Base-by-base conservation (phyloP, 2,329 filamentous ascomycete species). In the Geosmithia putterillii region DNA sequence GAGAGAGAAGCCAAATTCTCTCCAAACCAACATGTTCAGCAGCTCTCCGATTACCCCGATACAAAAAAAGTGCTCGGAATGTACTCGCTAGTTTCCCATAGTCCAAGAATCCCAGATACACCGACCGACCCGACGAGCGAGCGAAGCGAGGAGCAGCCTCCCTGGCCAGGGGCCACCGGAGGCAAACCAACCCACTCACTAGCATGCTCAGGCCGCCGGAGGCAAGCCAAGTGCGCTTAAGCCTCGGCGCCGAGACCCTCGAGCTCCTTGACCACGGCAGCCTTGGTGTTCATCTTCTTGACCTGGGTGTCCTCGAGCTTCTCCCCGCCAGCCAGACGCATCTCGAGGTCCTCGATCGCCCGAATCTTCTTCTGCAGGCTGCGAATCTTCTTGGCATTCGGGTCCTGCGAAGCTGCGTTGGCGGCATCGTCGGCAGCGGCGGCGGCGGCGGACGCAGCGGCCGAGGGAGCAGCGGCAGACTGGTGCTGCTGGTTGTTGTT, bases 271-370 rank as follows among this genome's bases (percentile, higher is more conserved):
- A 89, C 72, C 46, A 98, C 90, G 15, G 75, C 66, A 41, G 80
- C 70, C 69, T 96, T 94, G 19, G 88, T 96, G 44, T 79, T 76
- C 54, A 98, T 98, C 76, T 98, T 98, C 74, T 95, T 94, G 64
- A 98, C 80, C 68, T 98, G 92, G 25, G 92, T 98, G 57, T 95
- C 90, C 67, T 98, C 92, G 47, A 98, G 69, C 73, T 95, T 96
- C 73, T 98, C 92, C 5, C 90, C 90, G 28, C 83, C 82, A 3
- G 90, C 92, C 51, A 89, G 80, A 45, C 92, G 80, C 89, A 96
- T 95, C 71, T 96, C 95, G 48, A 98, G 69, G 60, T 98, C 92
- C 59, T 98, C 92, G 57, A 98, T 98, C 10, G 92, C 92, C 18
- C 92, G 80, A 48, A 98, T 84, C 75, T 98, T 98, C 77, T 98